Evolutionary conservation across 106 monocot genomes (phyloP).

Genomic region (Phalaenopsis equestris): DNA sequence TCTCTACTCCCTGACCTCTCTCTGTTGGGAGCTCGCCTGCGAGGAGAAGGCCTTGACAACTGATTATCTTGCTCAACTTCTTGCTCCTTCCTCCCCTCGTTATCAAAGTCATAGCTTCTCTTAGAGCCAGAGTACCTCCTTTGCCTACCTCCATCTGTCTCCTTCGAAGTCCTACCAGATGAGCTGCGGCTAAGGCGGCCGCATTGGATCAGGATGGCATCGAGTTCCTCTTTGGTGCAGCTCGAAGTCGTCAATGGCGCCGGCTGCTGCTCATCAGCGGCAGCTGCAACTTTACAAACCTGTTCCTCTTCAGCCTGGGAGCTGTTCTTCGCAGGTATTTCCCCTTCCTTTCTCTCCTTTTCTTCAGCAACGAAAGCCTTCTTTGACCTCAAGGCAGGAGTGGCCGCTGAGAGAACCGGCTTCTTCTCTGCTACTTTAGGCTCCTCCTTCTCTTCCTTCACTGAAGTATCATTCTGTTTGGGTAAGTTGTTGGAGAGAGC

Average conservation of each 20-base stretch:
- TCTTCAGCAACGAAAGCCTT: neutral
- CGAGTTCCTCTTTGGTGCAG: conserved; percentile 95
- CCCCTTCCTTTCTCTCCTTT: neutral
- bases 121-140: conserved; percentile 64
- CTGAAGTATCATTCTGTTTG: neutral
- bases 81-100: conserved; percentile 19
- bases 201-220: conserved; percentile 94
- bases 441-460: neutral
- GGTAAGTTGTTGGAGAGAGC: neutral
- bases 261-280: conserved; percentile 14
- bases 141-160: neutral
- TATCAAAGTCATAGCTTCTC: conserved; percentile 89
- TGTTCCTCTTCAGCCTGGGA: neutral
- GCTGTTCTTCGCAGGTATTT: neutral
- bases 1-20: conserved; percentile 45
- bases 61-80: conserved; percentile 26
- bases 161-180: conserved; percentile 34
- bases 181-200: conserved; percentile 91
- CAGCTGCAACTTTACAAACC: neutral
- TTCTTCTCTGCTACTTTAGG: neutral
- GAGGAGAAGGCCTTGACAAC: conserved; percentile 50
- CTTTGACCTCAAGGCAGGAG: neutral
- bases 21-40: conserved; percentile 50
- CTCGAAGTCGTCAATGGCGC: conserved; percentile 55
- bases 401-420: neutral